Evolutionary conservation across 495 filamentous ascomycete species (phyloP).

Genomic region (Hyaloscypha finlandica): DNA sequence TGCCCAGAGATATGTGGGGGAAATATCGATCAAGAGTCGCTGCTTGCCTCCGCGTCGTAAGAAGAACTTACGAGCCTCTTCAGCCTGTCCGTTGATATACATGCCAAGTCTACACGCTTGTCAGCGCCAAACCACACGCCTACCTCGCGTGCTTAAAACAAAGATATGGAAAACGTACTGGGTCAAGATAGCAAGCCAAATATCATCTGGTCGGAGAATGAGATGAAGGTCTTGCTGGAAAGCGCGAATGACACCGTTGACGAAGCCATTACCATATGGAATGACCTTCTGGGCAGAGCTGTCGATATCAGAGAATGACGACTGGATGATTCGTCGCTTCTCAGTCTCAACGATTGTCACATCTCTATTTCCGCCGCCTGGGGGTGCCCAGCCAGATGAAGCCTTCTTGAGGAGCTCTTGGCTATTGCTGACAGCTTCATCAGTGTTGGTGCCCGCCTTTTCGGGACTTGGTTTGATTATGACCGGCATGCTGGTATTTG

Average conservation of each 20-base stretch:
- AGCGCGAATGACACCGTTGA: conserved; percentile 31
- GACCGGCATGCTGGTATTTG: not conserved
- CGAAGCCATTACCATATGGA: conserved; percentile 35
- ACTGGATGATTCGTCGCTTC: conserved; percentile 18
- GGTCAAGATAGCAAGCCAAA: conserved; percentile 43
- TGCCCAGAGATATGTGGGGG: not conserved
- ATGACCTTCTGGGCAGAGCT: conserved; percentile 1
- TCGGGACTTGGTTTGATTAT: not conserved
- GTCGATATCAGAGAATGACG: conserved; percentile 17
- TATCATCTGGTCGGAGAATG: conserved; percentile 41
- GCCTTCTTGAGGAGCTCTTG: not conserved
- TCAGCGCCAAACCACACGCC: too few species aligned
- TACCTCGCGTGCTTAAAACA: too few species aligned
- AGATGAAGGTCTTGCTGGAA: conserved; percentile 41
- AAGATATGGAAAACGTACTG: conserved; percentile 15
- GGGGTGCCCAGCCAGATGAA: not conserved
- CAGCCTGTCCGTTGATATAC: conserved; percentile 40
- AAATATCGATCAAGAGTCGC: conserved; percentile 16
- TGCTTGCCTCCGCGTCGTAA: conserved; percentile 41
- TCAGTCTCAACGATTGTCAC: not conserved
- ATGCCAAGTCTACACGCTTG: conserved; percentile 23
- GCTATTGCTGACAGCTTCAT: not conserved
- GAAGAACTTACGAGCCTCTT: conserved; percentile 39
- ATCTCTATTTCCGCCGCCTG: too few species aligned
- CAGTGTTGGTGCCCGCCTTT: not conserved